Conservation (phyloP, 139 green algal species). For the Eudorina sp. region DNA sequence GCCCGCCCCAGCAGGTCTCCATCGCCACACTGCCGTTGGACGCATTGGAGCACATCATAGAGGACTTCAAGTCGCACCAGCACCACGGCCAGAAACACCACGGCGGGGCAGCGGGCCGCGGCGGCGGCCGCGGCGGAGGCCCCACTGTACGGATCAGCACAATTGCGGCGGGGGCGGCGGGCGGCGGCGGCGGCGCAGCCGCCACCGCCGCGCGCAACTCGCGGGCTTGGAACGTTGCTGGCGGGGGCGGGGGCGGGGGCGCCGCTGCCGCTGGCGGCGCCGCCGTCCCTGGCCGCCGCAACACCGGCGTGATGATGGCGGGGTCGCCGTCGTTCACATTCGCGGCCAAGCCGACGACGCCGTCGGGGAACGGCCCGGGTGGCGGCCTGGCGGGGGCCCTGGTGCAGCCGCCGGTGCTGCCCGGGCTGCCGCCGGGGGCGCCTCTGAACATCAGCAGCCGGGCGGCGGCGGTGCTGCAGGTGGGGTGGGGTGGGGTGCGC, state of each 20-base stretch:
- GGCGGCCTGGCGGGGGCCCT: neutral
- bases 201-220: neutral
- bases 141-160: neutral
- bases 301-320: neutral
- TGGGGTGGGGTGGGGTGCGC: no score
- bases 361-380: neutral
- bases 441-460: neutral
- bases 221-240: neutral
- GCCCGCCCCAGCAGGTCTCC: neutral
- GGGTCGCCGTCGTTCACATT: neutral
- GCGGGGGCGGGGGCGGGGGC: neutral
- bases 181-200: neutral
- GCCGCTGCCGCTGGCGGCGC: neutral
- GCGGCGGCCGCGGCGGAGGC: constrained; percentile 2
- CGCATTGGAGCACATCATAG: constrained; percentile 15
- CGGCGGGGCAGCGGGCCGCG: neutral
- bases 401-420: neutral
- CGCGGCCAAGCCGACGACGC: neutral
- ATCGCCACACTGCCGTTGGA: constrained; percentile 4
- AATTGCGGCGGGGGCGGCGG: neutral
- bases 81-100: neutral
- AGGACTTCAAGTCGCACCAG: constrained; percentile 3
- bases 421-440: constrained; percentile 5
- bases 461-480: constrained; percentile 14
- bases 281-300: no score